These are phyloP conservation scores for Chenopodium formosanum DNA, from an alignment of 148 eudicot species.

Conservation along the genomic window DNA sequence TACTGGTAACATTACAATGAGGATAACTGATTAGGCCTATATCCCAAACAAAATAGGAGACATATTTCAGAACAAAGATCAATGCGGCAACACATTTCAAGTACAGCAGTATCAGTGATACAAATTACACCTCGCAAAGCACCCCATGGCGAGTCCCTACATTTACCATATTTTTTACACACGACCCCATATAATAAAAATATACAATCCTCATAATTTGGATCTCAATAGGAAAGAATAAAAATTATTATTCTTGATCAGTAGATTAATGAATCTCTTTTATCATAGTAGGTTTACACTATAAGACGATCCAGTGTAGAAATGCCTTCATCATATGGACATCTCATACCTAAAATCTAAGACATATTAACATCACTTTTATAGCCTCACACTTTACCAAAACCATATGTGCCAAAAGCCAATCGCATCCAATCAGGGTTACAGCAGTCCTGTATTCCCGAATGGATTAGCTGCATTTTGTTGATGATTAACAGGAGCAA, in stretches of 20 bases:
- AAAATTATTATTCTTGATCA: conserved; percentile 15
- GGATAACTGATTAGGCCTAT: too few relatives aligned
- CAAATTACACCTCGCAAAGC: background rate
- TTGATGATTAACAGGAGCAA: conserved; percentile 26
- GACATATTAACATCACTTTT: conserved; percentile 18
- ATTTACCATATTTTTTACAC: background rate
- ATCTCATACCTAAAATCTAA: conserved; percentile 13
- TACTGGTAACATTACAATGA: too few relatives aligned
- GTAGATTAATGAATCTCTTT: conserved; percentile 9
- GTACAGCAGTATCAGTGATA: background rate
- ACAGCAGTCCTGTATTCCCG: conserved; percentile 41
- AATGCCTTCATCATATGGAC: background rate
- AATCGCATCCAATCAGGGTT: background rate
- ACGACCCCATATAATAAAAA: background rate
- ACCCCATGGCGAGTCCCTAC: background rate
- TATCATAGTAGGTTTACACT: conserved; percentile 6
- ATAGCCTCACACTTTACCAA: conserved; percentile 6
- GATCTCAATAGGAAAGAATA: conserved; percentile 1
- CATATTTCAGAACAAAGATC: background rate
- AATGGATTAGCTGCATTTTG: conserved; percentile 45
- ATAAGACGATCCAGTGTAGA: conserved; percentile 1
- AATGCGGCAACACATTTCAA: background rate
- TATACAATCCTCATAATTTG: conserved; percentile 3
- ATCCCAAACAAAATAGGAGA: background rate
- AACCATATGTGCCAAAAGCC: background rate